Base-by-base conservation (phyloP, 2,329 filamentous ascomycete species). In the Chrysoporthe austroafricana region DNA sequence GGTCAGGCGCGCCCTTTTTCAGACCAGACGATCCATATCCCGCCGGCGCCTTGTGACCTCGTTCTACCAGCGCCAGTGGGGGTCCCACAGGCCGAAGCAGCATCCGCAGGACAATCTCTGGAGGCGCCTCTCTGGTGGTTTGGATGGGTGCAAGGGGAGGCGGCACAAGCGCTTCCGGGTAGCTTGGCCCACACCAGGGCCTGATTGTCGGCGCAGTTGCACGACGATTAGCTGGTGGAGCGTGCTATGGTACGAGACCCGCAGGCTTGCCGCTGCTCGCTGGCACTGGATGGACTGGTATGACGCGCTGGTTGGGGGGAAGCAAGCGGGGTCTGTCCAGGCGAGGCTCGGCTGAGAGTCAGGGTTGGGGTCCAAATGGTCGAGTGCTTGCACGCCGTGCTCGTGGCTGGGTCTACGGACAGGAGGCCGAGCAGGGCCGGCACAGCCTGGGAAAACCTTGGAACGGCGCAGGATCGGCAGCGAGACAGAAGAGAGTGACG, bases 1-100 rank as follows among this genome's bases (percentile, higher is more conserved):
- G 67, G 64, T 69, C 67, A 64, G 57, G 62, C 67, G 64, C 67
- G 65, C 50, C 64, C 48, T 62, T 66, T 50, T 69, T 66, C 54
- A 52, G 50, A 26, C 13, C 36, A 44, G 16, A 67, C 34, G 67
- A 66, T 69, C 67, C 67, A 69, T 69, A 62, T 44, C 36, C 34
- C 48, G n/a, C 57, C 21, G 57, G 18, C 57, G 39, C 57, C 56
- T 34, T 44, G 57, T 36, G 57, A 60, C 13, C 18, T 57, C 54
- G 34, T 39, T 36, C 16, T 57, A 21, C 54, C 54, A 32, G 4
- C 16, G 34, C 32, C 54, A 57, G 54, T 54, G 13, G 52, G 52
- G 26, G 14, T 34, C 21, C 26, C 21, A 56, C 52, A 16, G 34
- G 54, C 16, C 54, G 26, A 39, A 57, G 54, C 34, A 57, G 54